Conservation (phyloP, 164 flowering plant species). For the Piper betle region DNA sequence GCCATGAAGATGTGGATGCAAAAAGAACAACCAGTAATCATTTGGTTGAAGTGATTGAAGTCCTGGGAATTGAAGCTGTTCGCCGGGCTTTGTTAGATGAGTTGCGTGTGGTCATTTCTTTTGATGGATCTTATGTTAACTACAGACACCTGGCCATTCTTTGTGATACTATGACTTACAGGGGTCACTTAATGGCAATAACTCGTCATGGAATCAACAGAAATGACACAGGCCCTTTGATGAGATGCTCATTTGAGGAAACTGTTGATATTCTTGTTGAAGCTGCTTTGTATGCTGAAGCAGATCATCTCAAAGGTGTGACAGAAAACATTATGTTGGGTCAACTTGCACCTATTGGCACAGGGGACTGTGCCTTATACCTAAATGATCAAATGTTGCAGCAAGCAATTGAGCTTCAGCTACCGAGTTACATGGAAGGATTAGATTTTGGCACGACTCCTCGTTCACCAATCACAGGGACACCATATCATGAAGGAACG, state of each 20-base stretch:
- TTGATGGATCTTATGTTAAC: slow-evolving; percentile 98
- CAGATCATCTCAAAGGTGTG: no score
- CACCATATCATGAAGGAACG: slow-evolving; percentile 88
- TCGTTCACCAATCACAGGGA: slow-evolving; percentile 71
- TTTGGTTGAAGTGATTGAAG: no score
- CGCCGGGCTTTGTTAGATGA: slow-evolving; percentile 81
- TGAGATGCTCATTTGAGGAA: slow-evolving; percentile 99
- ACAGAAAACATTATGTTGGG: no score
- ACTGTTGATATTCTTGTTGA: slow-evolving; percentile 98
- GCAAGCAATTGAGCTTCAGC: slow-evolving; percentile 91
- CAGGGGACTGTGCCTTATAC: no score
- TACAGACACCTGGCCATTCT: slow-evolving; percentile 90
- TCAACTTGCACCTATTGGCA: no score
- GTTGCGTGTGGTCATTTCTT: slow-evolving; percentile 91
- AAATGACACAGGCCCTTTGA: slow-evolving; percentile 96
- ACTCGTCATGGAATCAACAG: slow-evolving; percentile 98
- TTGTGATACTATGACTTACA: slow-evolving; percentile 98
- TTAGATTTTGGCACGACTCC: slow-evolving; percentile 88
- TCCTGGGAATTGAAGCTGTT: slow-evolving; percentile 98
- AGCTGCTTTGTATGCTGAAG: no score
- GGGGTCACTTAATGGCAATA: slow-evolving; percentile 97
- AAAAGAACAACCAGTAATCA: no score
- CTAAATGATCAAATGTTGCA: no score
- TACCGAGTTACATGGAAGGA: slow-evolving; percentile 95
- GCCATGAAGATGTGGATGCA: no score